Percentiles rank a stretch among this genome's conserved stretches.
These are phyloP conservation scores for Chimonanthus praecox DNA, from an alignment of 164 flowering plant genomes.

Conservation along the genomic window DNA sequence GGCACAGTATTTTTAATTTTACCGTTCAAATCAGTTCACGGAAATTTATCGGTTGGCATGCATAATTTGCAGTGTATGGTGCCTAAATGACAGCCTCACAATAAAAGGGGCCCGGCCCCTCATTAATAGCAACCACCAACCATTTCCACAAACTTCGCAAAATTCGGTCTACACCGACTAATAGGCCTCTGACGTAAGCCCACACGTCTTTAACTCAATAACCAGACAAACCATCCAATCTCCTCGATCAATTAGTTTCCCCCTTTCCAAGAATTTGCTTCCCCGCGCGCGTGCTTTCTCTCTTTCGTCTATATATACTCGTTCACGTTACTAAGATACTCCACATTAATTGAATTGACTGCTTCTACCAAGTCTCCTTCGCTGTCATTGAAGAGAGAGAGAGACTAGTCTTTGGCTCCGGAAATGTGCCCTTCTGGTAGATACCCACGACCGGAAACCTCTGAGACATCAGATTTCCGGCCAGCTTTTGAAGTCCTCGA, in stretches of 20 bases:
- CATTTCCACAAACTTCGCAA: too few species aligned
- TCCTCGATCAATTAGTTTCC: background rate
- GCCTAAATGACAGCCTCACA: background rate
- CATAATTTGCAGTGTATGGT: too few species aligned
- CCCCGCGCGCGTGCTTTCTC: background rate
- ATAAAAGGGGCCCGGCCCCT: background rate
- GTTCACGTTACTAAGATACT: background rate
- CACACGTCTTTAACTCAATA: constrained; percentile 5
- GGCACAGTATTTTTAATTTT: too few species aligned
- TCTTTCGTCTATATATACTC: background rate
- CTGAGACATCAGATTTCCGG: constrained; percentile 26
- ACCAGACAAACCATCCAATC: background rate
- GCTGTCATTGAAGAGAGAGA: background rate
- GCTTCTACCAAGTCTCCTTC: too few species aligned
- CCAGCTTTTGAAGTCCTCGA: constrained; percentile 76
- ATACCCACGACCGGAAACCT: constrained; percentile 1
- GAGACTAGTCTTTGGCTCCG: background rate
- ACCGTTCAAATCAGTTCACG: too few species aligned
- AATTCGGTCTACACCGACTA: background rate
- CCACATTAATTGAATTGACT: background rate
- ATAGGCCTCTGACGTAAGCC: constrained; percentile 1
- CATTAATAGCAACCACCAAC: too few species aligned
- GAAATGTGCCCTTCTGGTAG: constrained; percentile 76
- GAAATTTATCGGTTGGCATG: too few species aligned
- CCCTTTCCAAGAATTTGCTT: too few species aligned